A percentile compares a stretch with the other conserved stretches of the same genome.
phyloP scores from a whole-genome alignment of 1,284 basidiomycete genomes.

The Ganoderma resinaceum region DNA sequence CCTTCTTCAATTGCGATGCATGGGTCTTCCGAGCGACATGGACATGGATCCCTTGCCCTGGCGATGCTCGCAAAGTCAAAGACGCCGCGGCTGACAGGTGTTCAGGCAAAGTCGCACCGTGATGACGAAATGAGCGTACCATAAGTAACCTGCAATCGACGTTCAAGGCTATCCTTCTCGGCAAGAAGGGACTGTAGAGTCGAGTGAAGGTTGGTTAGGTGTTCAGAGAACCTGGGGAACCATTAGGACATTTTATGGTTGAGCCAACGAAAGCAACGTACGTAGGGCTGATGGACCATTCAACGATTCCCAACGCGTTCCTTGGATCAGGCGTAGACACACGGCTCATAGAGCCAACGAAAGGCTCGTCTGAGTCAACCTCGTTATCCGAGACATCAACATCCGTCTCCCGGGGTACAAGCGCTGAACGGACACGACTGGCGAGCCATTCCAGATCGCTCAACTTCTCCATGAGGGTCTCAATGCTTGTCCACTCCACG shows the following conservation, averaged over 20 bases:
- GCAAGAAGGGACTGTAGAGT: constrained; percentile 53
- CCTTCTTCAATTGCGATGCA: constrained; percentile 52
- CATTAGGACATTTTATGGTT: constrained; percentile 9
- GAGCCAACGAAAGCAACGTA: constrained; percentile 44
- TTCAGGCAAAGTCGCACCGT: constrained; percentile 12
- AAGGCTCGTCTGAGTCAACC: constrained; percentile 27
- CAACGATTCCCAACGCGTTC: constrained; percentile 26
- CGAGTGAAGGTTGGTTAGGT: constrained; percentile 62
- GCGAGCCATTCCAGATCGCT: constrained; percentile 63
- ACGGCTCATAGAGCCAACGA: neutral
- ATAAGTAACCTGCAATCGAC: constrained; percentile 58
- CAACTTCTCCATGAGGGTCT: constrained; percentile 64
- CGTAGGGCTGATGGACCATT: constrained; percentile 78
- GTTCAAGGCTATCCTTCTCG: constrained; percentile 61
- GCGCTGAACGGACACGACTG: constrained; percentile 62
- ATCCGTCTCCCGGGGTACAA: constrained; percentile 46
- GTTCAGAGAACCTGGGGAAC: constrained; percentile 70
- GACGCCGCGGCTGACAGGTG: constrained; percentile 65
- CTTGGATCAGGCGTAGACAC: constrained; percentile 31
- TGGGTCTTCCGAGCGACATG: constrained; percentile 75
- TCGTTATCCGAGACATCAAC: constrained; percentile 23
- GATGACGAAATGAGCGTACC: constrained; percentile 44
- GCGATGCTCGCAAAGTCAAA: constrained; percentile 71
- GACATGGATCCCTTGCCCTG: constrained; percentile 76
- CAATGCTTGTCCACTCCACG: constrained; percentile 62